A percentile compares a stretch with the other conserved stretches of the same genome.
phyloP scores from a whole-genome alignment of 306 rosid genomes.

The Herpetospermum pedunculosum region DNA sequence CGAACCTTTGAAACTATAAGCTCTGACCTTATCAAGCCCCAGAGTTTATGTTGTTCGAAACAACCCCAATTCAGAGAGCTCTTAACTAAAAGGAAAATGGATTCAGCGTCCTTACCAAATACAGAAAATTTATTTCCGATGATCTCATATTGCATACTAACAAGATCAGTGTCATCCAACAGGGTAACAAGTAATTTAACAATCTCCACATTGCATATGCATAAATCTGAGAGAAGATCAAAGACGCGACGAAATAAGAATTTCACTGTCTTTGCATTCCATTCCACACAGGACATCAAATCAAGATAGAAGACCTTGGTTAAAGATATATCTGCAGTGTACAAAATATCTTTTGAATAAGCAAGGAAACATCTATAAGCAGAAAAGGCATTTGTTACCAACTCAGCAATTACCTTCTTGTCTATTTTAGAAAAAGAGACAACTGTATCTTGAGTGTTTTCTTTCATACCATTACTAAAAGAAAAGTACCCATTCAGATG shows the following conservation, averaged over 20 bases:
- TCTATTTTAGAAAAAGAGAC: conserved; percentile 5
- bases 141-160: conserved; percentile 17
- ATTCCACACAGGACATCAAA: conserved; percentile 6
- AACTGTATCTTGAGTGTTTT: not conserved
- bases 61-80: conserved; percentile 20
- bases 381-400: conserved; percentile 20
- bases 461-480: conserved; percentile 1
- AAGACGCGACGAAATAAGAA: conserved; percentile 9
- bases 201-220: conserved; percentile 11
- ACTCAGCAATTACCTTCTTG: not conserved
- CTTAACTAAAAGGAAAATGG: conserved; percentile 15
- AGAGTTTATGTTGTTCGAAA: conserved; percentile 20
- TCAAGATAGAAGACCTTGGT: conserved; percentile 14
- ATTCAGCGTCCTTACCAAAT: conserved; percentile 17
- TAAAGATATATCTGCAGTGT: not conserved
- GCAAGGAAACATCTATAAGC: conserved; percentile 19
- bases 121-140: conserved; percentile 10
- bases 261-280: conserved; percentile 13
- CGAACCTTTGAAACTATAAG: conserved; percentile 13
- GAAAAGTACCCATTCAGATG: conserved; percentile 14
- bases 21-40: conserved; percentile 27
- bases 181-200: conserved; percentile 11
- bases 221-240: conserved; percentile 17
- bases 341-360: not conserved
- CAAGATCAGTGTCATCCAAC: conserved; percentile 13